phyloP scores from a whole-genome alignment of 768 basidiomycete genomes.

The Lenzites betulinus region DNA sequence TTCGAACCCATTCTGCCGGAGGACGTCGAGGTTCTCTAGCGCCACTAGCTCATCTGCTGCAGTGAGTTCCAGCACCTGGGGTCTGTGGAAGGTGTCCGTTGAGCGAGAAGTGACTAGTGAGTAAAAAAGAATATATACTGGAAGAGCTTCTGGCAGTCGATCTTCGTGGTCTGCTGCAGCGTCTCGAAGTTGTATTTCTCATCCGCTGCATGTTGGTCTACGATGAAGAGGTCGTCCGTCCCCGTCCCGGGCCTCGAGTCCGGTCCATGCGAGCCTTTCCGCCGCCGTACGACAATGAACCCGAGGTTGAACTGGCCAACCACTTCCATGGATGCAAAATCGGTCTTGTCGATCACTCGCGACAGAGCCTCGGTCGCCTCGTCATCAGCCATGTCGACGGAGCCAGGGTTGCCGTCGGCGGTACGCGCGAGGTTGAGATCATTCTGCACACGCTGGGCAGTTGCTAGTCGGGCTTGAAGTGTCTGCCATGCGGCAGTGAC shows the following conservation, averaged over 20 bases:
- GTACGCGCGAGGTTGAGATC: neutral
- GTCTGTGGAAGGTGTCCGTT: slow-evolving; percentile 45
- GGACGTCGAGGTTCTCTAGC: slow-evolving; percentile 80
- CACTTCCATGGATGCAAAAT: slow-evolving; percentile 83
- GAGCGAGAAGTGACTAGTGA: neutral
- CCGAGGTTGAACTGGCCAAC: slow-evolving; percentile 96
- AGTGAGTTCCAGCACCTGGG: slow-evolving; percentile 76
- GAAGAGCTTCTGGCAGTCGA: slow-evolving; percentile 84
- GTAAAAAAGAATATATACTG: slow-evolving; percentile 49
- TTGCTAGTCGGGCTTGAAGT: slow-evolving; percentile 3
- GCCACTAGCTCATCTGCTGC: slow-evolving; percentile 90
- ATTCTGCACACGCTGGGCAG: slow-evolving; percentile 6
- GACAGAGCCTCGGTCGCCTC: slow-evolving; percentile 69
- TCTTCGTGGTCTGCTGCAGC: slow-evolving; percentile 85
- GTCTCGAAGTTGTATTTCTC: slow-evolving; percentile 99
- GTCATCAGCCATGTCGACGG: slow-evolving; percentile 49
- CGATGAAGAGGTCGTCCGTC: slow-evolving; percentile 91
- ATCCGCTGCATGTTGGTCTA: slow-evolving; percentile 97
- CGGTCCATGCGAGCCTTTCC: slow-evolving; percentile 27
- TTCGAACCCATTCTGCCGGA: slow-evolving; percentile 90
- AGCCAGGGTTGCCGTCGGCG: slow-evolving; percentile 22
- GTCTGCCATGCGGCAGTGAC: slow-evolving; percentile 12
- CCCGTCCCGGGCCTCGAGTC: slow-evolving; percentile 16
- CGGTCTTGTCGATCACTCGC: slow-evolving; percentile 82
- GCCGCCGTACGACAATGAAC: slow-evolving; percentile 84